These are phyloP conservation scores for Aureobasidium sp. DNA, from an alignment of 2,329 filamentous ascomycete genomes.

Conservation along the genomic window DNA sequence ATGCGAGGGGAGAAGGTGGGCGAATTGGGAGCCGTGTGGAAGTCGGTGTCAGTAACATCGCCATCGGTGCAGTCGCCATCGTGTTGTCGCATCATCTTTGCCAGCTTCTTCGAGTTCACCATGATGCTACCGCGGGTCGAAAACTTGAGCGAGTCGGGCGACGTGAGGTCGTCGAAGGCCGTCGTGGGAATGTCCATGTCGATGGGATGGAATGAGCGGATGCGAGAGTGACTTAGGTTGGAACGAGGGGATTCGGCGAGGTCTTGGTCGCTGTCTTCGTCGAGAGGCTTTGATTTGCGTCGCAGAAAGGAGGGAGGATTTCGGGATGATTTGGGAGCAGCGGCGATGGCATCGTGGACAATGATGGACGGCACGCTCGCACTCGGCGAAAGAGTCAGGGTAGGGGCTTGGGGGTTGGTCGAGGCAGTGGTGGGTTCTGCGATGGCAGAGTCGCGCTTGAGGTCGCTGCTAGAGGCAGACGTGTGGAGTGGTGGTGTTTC, in stretches of 20 bases:
- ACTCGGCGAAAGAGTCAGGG: slow-evolving; percentile 26
- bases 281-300: slow-evolving; percentile 14
- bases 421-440: neutral
- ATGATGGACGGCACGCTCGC: slow-evolving; percentile 38
- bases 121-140: slow-evolving; percentile 54
- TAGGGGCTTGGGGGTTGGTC: slow-evolving; percentile 5
- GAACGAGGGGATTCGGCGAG: neutral
- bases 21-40: slow-evolving; percentile 6
- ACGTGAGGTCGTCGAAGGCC: slow-evolving; percentile 44
- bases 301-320: slow-evolving; percentile 12
- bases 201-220: slow-evolving; percentile 39
- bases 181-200: slow-evolving; percentile 46
- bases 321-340: slow-evolving; percentile 16
- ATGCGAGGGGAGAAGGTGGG: neutral
- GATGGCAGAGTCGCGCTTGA: slow-evolving; percentile 28
- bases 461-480: slow-evolving; percentile 18
- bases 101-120: slow-evolving; percentile 41
- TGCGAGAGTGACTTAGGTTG: slow-evolving; percentile 16
- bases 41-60: slow-evolving; percentile 4
- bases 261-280: slow-evolving; percentile 12
- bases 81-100: slow-evolving; percentile 22
- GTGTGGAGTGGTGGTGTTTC: slow-evolving; percentile 26
- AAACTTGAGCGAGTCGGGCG: slow-evolving; percentile 47
- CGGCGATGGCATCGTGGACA: slow-evolving; percentile 32
- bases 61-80: slow-evolving; percentile 15